Base-by-base conservation (phyloP, 805 yeast genomes). In the Monosporozyma servazzii region DNA sequence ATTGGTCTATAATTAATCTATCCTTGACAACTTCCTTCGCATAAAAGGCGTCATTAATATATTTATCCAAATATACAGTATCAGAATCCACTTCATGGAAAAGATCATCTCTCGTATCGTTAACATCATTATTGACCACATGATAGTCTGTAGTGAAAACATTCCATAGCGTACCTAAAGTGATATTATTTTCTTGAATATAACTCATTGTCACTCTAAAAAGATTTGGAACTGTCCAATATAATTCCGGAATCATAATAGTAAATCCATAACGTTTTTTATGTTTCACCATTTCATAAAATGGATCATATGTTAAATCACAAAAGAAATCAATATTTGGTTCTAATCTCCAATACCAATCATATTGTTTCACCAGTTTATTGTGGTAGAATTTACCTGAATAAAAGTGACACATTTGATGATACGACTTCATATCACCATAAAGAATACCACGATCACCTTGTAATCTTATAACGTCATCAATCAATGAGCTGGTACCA, bases 311-410 rank as follows among this genome's bases (percentile, higher is more conserved):
- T 0, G 96, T 84, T 50, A 89, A 68, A 66, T 91, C 97, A 69
- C 99, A 91, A 65, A 76, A 88, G 63, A 88, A 88, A 57, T 86
- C 83, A 41, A 91, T 93, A 56, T 85, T 85, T 3, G 98, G 98
- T 67, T 93, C 99, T 11, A 93, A 88, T 51, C 98, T 76, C 96
- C 97, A 90, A 69, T 89, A 91, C 95, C 96, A 91, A 54, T 89
- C 88, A 51, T 81, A 75, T 53, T 80, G 76, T 48, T 68, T 68
- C 43, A 91, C 83, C 55, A 87, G 63, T 5, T 85, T 86, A 66
- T 91, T 96, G 53, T 82, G 79, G 70, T 79, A 88, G 63, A 91
- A 91, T 52, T 75, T 74, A 1, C 96, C 96, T 0, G 95, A 81
- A 63, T 86, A 88, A 65, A 83, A 90, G n/a, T 96, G 76, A 65